Conservation (phyloP, 257 asterid species). For the Fraxinus anomala region DNA sequence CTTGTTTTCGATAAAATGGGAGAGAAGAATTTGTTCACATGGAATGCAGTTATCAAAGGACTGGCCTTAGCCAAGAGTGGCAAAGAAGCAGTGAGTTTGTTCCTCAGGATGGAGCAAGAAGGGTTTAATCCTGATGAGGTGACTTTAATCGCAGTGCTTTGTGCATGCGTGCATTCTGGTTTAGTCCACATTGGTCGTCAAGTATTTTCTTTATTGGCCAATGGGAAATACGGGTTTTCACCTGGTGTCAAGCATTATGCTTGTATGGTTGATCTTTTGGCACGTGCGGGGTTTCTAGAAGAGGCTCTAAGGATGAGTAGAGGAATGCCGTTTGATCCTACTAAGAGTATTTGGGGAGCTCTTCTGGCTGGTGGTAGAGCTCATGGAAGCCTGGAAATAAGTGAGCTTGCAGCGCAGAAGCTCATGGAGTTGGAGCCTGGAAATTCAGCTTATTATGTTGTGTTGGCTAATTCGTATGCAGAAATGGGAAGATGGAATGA, state of each 20-base stretch:
- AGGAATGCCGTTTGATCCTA: slow-evolving; percentile 59
- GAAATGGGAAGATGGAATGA: slow-evolving; percentile 65
- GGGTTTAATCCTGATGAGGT: slow-evolving; percentile 56
- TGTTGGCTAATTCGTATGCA: slow-evolving; percentile 61
- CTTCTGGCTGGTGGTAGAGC: slow-evolving; percentile 57
- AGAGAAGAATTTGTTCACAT: slow-evolving; percentile 55
- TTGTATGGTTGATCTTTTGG: slow-evolving; percentile 67
- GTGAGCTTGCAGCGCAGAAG: slow-evolving; percentile 70
- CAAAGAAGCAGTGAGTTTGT: slow-evolving; percentile 57
- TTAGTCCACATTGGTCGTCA: slow-evolving; percentile 42
- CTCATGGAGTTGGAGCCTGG: slow-evolving; percentile 63
- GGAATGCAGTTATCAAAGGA: slow-evolving; percentile 73
- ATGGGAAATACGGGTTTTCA: slow-evolving; percentile 48
- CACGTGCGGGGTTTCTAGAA: slow-evolving; percentile 47
- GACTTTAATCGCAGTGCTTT: slow-evolving; percentile 57
- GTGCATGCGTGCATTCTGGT: slow-evolving; percentile 66
- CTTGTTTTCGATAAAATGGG: slow-evolving; percentile 50
- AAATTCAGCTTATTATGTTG: slow-evolving; percentile 48
- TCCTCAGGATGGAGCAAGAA: slow-evolving; percentile 52
- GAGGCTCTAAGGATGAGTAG: slow-evolving; percentile 48
- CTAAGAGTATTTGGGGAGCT: slow-evolving; percentile 68
- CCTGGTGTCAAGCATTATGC: slow-evolving; percentile 64
- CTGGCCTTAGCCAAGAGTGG: slow-evolving; percentile 63
- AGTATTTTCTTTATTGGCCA: slow-evolving; percentile 49
- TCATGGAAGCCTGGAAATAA: slow-evolving; percentile 45